Evolutionary conservation across 495 filamentous ascomycete genomes (phyloP).

Genomic region (Penicillium cataractarum): DNA sequence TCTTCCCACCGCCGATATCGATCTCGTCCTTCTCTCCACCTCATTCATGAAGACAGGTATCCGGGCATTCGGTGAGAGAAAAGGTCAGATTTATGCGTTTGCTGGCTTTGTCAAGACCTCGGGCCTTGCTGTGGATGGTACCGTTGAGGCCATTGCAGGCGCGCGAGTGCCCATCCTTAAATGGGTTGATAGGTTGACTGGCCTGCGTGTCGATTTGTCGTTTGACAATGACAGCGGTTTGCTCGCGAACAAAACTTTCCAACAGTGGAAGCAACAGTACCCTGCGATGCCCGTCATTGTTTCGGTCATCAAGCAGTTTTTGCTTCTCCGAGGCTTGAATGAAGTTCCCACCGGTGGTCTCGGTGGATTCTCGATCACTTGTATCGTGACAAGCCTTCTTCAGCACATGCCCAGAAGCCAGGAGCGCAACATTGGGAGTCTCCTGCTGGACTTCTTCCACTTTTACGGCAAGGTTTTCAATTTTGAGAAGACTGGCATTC

Average conservation of each 20-base stretch:
- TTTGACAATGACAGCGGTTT: conserved; percentile 90
- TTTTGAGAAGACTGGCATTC: conserved; percentile 65
- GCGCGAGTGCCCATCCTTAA: conserved; percentile 96
- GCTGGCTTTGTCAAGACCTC: conserved; percentile 49
- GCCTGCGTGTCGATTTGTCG: conserved; percentile 83
- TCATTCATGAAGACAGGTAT: conserved; percentile 51
- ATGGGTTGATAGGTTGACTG: conserved; percentile 72
- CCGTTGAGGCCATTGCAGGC: conserved; percentile 64
- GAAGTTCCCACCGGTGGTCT: conserved; percentile 88
- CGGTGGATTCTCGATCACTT: conserved; percentile 93
- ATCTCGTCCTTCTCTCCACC: conserved; percentile 80
- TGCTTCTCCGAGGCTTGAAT: conserved; percentile 85
- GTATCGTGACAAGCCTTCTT: conserved; percentile 84
- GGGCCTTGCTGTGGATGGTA: conserved; percentile 52
- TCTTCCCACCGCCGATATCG: conserved; percentile 90
- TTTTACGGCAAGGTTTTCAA: conserved; percentile 85
- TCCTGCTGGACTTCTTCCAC: conserved; percentile 84
- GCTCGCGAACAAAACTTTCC: conserved; percentile 75
- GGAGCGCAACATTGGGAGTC: conserved; percentile 70
- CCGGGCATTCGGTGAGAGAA: conserved; percentile 48
- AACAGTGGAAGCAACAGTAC: conserved; percentile 73
- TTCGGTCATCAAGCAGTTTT: conserved; percentile 86
- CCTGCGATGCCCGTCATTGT: conserved; percentile 84
- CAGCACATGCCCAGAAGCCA: conserved; percentile 71
- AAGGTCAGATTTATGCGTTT: conserved; percentile 55